Evolutionary conservation across 805 yeast genomes (phyloP).

Genomic region (Monosporozyma siamensis): DNA sequence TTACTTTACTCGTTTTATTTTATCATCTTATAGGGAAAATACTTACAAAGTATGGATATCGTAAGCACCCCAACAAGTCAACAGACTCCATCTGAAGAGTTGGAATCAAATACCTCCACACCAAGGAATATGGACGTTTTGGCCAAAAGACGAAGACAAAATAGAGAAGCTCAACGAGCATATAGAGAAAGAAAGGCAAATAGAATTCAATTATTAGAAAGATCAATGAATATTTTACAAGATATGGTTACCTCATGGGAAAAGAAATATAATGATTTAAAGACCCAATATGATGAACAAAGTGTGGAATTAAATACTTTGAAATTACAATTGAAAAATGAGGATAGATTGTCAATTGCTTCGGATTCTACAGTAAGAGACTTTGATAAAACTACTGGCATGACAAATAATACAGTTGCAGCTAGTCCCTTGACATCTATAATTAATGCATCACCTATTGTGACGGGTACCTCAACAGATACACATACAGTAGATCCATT

Average conservation of each 20-base stretch:
- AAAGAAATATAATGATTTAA: conserved; percentile 34
- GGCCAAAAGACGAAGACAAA: conserved; percentile 85
- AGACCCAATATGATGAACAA: conserved; percentile 17
- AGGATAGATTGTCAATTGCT: background rate
- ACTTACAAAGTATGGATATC: too few relatives aligned
- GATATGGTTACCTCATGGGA: conserved; percentile 55
- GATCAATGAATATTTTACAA: conserved; percentile 20
- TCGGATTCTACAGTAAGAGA: background rate
- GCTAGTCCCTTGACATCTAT: background rate
- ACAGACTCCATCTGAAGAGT: background rate
- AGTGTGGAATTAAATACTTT: conserved; percentile 24
- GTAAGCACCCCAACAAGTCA: too few relatives aligned
- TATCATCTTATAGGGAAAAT: too few relatives aligned
- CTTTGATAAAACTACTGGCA: background rate
- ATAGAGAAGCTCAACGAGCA: conserved; percentile 87
- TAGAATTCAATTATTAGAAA: conserved; percentile 70
- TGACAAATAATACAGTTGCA: background rate
- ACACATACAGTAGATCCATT: background rate
- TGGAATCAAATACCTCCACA: background rate
- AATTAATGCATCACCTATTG: background rate
- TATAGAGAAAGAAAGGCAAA: conserved; percentile 83
- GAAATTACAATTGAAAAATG: conserved; percentile 1
- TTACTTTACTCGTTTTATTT: too few relatives aligned
- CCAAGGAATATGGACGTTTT: background rate
- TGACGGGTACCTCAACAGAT: background rate